Conservation (phyloP, 257 asterid species). For the Dorcoceras hygrometricum region DNA sequence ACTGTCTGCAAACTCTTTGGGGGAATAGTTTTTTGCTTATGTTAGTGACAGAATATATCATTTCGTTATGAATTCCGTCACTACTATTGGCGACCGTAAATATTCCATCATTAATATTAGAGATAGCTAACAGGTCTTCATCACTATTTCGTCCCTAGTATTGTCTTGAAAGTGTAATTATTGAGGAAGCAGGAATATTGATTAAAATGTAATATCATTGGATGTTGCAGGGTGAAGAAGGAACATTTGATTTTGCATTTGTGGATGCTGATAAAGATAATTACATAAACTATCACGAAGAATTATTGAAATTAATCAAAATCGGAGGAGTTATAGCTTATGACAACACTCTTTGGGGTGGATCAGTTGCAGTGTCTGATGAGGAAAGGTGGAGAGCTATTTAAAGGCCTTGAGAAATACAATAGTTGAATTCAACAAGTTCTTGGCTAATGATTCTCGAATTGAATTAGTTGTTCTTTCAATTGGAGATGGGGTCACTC, state of each 20-base stretch:
- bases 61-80: no score
- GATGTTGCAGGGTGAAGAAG: constrained; percentile 24
- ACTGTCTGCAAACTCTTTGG: no score
- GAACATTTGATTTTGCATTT: constrained; percentile 29
- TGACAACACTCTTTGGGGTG: constrained; percentile 31
- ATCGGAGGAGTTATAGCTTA: constrained; percentile 29
- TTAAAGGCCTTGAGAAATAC: constrained; percentile 17
- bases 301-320: constrained; percentile 21
- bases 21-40: no score
- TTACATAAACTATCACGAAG: constrained; percentile 27
- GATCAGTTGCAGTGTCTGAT: constrained; percentile 24
- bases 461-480: constrained; percentile 29
- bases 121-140: no score
- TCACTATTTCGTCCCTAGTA: no score
- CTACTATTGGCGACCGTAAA: no score
- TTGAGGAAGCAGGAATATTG: no score
- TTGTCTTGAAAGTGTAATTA: no score
- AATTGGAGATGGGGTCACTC: constrained; percentile 30
- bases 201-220: no score
- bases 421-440: constrained; percentile 26
- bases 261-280: constrained; percentile 33
- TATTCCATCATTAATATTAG: no score
- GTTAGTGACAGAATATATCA: no score
- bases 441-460: constrained; percentile 26
- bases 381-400: constrained; percentile 24